phyloP scores from a whole-genome alignment of 2,329 filamentous ascomycete species.

The Phaeomoniella chlamydospora region DNA sequence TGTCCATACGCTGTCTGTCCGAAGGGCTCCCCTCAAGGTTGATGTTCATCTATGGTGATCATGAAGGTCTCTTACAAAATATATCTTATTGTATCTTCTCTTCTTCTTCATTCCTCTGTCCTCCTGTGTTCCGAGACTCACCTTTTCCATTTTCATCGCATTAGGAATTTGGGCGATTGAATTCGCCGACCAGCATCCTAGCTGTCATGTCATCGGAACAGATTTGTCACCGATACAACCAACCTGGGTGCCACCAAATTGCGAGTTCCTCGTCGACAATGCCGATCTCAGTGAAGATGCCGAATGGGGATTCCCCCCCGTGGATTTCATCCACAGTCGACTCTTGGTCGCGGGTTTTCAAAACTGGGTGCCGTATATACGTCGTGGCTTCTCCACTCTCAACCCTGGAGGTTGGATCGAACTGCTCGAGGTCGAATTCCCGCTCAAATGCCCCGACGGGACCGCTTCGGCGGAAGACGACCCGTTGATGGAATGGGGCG shows the following conservation, averaged over 20 bases:
- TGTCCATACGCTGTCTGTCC: too few species aligned
- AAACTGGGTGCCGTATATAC: constrained; percentile 38
- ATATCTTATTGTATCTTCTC: too few species aligned
- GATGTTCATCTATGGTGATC: too few species aligned
- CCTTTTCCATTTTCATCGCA: too few species aligned
- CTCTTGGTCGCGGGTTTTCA: constrained; percentile 41
- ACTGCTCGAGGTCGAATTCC: constrained; percentile 18
- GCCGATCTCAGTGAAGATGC: constrained; percentile 26
- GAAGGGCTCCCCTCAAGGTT: too few species aligned
- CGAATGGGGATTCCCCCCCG: constrained; percentile 42
- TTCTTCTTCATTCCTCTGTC: too few species aligned
- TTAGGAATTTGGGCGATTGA: constrained; percentile 16
- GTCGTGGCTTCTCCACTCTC: constrained; percentile 29
- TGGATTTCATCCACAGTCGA: constrained; percentile 46
- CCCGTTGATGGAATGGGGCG: constrained; percentile 12
- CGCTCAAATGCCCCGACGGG: constrained; percentile 16
- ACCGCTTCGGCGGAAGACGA: constrained; percentile 10
- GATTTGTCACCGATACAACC: constrained; percentile 16
- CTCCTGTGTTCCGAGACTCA: too few species aligned
- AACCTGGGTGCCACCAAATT: constrained; percentile 35
- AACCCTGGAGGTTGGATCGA: constrained; percentile 30
- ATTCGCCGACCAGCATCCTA: constrained; percentile 14
- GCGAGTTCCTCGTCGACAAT: constrained; percentile 43
- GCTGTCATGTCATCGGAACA: constrained; percentile 13
- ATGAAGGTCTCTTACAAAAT: too few species aligned